Conservation (phyloP, 2,329 filamentous ascomycete species). For the Phaeophleospora eucalypticola region DNA sequence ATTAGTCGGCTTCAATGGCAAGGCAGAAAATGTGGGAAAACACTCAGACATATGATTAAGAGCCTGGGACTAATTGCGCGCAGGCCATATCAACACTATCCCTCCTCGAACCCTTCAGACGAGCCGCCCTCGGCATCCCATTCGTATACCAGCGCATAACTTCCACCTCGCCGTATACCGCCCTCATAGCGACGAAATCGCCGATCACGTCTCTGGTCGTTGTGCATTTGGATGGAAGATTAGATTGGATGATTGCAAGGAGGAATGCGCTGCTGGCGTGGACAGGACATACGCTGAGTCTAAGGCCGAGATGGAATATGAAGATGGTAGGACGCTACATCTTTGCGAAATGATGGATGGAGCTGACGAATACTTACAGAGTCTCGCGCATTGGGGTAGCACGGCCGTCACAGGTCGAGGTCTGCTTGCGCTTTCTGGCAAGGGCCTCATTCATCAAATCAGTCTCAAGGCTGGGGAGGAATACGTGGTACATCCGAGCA, state of each 20-base stretch:
- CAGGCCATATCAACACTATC: slow-evolving; percentile 87
- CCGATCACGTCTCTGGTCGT: slow-evolving; percentile 81
- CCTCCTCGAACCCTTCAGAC: slow-evolving; percentile 75
- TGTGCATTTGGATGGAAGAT: slow-evolving; percentile 84
- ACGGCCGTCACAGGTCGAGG: slow-evolving; percentile 85
- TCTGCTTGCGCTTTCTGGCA: slow-evolving; percentile 76
- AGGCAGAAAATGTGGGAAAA: slow-evolving; percentile 71
- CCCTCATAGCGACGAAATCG: slow-evolving; percentile 82
- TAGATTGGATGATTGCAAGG: slow-evolving; percentile 92
- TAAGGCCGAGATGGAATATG: slow-evolving; percentile 71
- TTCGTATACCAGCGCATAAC: slow-evolving; percentile 91
- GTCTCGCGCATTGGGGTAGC: slow-evolving; percentile 85
- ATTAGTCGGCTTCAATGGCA: slow-evolving; percentile 82
- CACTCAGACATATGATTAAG: background rate
- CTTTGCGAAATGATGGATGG: background rate
- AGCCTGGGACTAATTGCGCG: background rate
- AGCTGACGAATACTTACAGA: slow-evolving; percentile 50
- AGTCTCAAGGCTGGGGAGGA: slow-evolving; percentile 77
- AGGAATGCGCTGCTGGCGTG: slow-evolving; percentile 87
- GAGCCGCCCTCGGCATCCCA: slow-evolving; percentile 77
- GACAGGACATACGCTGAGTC: slow-evolving; percentile 81
- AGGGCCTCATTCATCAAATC: slow-evolving; percentile 85
- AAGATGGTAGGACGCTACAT: slow-evolving; percentile 59
- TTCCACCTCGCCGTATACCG: slow-evolving; percentile 81
- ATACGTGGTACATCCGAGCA: slow-evolving; percentile 83